These are phyloP conservation scores for Pythium biforme DNA, from an alignment of 352 stramenopile genomes.

Conservation along the genomic window DNA sequence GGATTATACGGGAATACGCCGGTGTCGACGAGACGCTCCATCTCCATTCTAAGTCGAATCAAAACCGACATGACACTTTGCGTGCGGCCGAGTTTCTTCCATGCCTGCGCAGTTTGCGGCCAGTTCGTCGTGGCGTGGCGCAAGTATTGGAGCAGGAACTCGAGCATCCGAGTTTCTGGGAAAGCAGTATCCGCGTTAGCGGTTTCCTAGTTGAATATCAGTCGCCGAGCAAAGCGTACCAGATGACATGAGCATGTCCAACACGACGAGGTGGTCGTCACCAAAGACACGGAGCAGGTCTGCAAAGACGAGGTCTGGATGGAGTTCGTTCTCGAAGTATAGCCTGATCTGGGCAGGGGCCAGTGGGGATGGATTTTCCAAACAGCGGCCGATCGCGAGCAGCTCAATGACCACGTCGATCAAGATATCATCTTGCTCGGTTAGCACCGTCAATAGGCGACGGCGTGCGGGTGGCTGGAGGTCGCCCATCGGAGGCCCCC, in stretches of 20 bases:
- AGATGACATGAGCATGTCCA: slow-evolving; percentile 73
- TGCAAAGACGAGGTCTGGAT: slow-evolving; percentile 61
- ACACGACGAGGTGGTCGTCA: slow-evolving; percentile 59
- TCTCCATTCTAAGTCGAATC: slow-evolving; percentile 63
- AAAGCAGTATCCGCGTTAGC: neutral
- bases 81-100: slow-evolving; percentile 27
- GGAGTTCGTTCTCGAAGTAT: slow-evolving; percentile 27
- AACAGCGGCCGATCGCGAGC: slow-evolving; percentile 24
- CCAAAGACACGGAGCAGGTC: slow-evolving; percentile 45
- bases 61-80: slow-evolving; percentile 49
- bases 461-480: slow-evolving; percentile 27
- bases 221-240: slow-evolving; percentile 32
- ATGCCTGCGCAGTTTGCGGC: slow-evolving; percentile 24
- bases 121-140: slow-evolving; percentile 36
- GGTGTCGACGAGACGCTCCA: slow-evolving; percentile 42
- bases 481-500: neutral
- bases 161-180: slow-evolving; percentile 64
- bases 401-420: slow-evolving; percentile 56
- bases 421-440: slow-evolving; percentile 72
- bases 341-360: neutral
- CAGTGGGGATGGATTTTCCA: neutral
- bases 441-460: slow-evolving; percentile 48
- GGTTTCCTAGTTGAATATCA: neutral
- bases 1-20: slow-evolving; percentile 58
- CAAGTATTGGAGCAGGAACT: slow-evolving; percentile 60